phyloP scores from a whole-genome alignment of 73 alveolate genomes.

The Blepharisma stoltei region DNA sequence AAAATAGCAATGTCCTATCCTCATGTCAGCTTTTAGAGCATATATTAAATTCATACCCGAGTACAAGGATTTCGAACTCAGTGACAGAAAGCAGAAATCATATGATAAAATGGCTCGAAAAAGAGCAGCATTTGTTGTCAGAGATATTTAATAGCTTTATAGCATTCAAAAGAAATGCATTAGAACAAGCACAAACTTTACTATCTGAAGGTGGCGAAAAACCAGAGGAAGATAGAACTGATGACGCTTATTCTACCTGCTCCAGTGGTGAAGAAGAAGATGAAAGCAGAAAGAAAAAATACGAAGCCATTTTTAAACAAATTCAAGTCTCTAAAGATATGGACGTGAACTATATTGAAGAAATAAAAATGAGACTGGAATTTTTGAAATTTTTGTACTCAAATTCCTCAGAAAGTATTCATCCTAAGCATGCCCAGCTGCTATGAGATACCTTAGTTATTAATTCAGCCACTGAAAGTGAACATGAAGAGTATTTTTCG shows the following conservation, averaged over 20 bases:
- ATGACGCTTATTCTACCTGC: neutral
- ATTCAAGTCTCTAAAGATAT: slow-evolving; percentile 11
- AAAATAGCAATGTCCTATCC: neutral
- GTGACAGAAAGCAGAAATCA: neutral
- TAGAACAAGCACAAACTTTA: neutral
- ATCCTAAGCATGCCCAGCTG: neutral
- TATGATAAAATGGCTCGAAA: neutral
- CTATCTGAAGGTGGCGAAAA: neutral
- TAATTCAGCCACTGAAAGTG: slow-evolving; percentile 18
- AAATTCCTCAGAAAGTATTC: neutral
- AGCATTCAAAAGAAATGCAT: neutral
- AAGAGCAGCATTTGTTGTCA: neutral
- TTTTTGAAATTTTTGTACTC: neutral
- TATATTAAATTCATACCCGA: neutral
- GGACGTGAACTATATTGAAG: neutral
- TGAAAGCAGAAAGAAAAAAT: neutral
- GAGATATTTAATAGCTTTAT: neutral
- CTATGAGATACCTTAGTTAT: slow-evolving; percentile 19
- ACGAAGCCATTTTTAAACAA: neutral
- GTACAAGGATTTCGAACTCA: neutral
- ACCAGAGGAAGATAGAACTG: too few species aligned
- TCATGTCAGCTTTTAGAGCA: neutral
- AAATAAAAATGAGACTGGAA: neutral
- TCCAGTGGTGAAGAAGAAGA: neutral
- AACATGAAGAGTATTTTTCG: neutral